Base-by-base conservation (phyloP, 805 yeast species). In the Scheffersomyces stipitis region DNA sequence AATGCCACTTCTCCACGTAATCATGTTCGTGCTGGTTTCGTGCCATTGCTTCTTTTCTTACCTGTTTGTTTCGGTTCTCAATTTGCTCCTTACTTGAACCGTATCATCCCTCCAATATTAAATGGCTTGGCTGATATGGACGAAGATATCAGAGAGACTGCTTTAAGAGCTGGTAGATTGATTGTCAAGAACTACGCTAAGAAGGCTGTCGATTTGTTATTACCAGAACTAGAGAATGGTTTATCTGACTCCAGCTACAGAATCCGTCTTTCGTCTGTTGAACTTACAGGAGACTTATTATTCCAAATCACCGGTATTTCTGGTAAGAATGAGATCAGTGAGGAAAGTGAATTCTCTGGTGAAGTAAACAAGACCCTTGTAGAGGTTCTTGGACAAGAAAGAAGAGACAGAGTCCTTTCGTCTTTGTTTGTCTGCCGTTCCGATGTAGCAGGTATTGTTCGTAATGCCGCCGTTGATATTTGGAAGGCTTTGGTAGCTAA, bases 401-500 rank as follows among this genome's bases (percentile, higher is more conserved):
- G 96, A 56, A 83, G 97, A 55, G 95, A 89, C 58, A 79, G 88
- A 40, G 75, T 93, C 27, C 69, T 93, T 50, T 78, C 97, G 1
- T 72, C 90, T n/a, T 69, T 93, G 49, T 93, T 89, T 61, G 81
- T 93, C 23, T 90, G 97, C 62, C 89, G 99, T 61, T 86, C 96
- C 10, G 99, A 93, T 69, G 78, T 81, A 27, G 78, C 93, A 26
- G 87, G 87, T 49, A 73, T 81, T 47, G 99, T 93, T 18, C 81
- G 99, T 52, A 80, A 80, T 46, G 86, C 95, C 17, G 82, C 98
- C 9, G 79, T 87, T 41, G 96, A 93, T 52, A 88, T 93, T 31
- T 93, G 99, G 99, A 90, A 90, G 66, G 88, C 96, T 0, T 71
- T 93, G 56, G 97, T 93, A 34, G 86, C 96, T 32, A 93, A 93